Percentiles rank a stretch among this genome's conserved stretches.
Conservation (phyloP, 139 green algal genomes). For the Picochlorum sp. region DNA sequence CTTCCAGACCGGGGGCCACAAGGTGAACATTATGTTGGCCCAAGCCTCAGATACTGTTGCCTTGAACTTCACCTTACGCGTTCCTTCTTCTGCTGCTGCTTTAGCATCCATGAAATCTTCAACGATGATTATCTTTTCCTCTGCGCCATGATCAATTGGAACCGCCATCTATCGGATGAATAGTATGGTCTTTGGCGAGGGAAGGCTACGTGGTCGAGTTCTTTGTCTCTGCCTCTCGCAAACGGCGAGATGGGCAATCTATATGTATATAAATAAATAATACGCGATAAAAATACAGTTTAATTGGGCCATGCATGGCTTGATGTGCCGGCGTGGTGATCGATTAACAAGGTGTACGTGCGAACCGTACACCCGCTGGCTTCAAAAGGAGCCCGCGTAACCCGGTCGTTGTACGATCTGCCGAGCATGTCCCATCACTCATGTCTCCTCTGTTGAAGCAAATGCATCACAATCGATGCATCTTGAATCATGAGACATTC, state of each 20-base stretch:
- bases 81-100: neutral
- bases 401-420: neutral
- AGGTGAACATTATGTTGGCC: neutral
- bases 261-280: neutral
- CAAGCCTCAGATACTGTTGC: neutral
- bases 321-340: neutral
- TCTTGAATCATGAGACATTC: no score
- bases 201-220: neutral
- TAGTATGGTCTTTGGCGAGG: neutral
- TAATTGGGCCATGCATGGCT: neutral
- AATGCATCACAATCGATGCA: no score
- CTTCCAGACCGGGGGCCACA: neutral
- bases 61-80: neutral
- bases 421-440: neutral
- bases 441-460: no score
- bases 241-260: neutral
- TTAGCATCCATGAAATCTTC: neutral
- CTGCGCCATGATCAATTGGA: neutral
- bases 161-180: neutral
- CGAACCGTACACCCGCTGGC: neutral
- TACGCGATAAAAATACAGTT: neutral
- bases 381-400: neutral
- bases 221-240: neutral
- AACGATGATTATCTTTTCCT: neutral
- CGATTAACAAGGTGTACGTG: neutral